Evolutionary conservation across 1,284 basidiomycete genomes (phyloP).

Genomic region (Moesziomyces antarcticus): DNA sequence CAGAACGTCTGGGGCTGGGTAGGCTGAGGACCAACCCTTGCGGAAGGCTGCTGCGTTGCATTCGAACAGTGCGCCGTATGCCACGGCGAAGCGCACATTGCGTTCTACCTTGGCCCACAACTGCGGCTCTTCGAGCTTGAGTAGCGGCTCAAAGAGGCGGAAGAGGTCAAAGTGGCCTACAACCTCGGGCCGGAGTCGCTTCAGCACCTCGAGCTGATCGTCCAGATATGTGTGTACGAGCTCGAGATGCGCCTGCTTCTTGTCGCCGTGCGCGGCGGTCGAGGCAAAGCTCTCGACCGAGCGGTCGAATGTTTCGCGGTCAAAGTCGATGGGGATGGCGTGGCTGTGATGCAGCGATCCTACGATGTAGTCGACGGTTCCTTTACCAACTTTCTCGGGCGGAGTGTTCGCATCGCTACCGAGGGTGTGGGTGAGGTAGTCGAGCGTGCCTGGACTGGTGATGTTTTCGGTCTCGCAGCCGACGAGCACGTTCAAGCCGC

Average conservation of each 20-base stretch:
- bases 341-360: constrained; percentile 93
- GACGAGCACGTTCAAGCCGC: constrained; percentile 78
- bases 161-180: constrained; percentile 86
- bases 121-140: constrained; percentile 74
- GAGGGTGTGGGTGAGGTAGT: constrained; percentile 71
- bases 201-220: constrained; percentile 55
- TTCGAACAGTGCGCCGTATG: constrained; percentile 92
- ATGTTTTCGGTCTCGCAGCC: constrained; percentile 95
- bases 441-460: constrained; percentile 74
- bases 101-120: constrained; percentile 76
- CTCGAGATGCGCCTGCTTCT: constrained; percentile 13
- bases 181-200: constrained; percentile 82
- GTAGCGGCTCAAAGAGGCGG: constrained; percentile 50
- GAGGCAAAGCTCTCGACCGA: constrained; percentile 72
- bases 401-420: constrained; percentile 54
- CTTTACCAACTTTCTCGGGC: constrained; percentile 31
- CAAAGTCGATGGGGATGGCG: constrained; percentile 91
- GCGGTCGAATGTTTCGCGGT: constrained; percentile 76
- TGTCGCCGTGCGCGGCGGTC: constrained; percentile 6
- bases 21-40: constrained; percentile 86
- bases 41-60: constrained; percentile 90
- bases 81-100: constrained; percentile 80
- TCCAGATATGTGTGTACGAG: constrained; percentile 58
- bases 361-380: constrained; percentile 84
- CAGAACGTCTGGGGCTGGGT: constrained; percentile 80